Percentiles rank a stretch among this genome's conserved stretches.
phyloP scores from a whole-genome alignment of 1,139 yeast genomes.

The Trichomonascaceae sp. region DNA sequence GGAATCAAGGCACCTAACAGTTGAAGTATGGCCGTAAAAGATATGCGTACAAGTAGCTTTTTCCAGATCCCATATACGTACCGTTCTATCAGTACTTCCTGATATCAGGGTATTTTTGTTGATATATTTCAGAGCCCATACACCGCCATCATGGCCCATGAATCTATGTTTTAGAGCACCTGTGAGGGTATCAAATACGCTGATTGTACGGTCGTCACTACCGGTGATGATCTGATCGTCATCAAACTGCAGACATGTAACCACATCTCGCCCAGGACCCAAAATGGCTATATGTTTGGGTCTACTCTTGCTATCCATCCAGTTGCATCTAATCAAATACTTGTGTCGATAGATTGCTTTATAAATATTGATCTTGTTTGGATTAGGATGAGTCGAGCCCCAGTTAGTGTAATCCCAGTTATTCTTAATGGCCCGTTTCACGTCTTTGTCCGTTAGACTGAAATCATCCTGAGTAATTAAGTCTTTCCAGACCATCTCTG shows the following conservation, averaged over 20 bases:
- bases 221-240: conserved; percentile 89
- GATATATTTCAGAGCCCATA: conserved; percentile 91
- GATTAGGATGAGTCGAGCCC: conserved; percentile 17
- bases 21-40: conserved; percentile 85
- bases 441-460: conserved; percentile 22
- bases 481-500: conserved; percentile 40
- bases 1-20: conserved; percentile 85
- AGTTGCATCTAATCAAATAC: conserved; percentile 57
- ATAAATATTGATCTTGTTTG: conserved; percentile 30
- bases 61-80: conserved; percentile 80
- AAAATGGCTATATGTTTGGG: conserved; percentile 67
- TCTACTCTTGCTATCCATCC: conserved; percentile 71
- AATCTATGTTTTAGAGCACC: conserved; percentile 51
- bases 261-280: conserved; percentile 77
- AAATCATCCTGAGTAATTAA: conserved; percentile 32
- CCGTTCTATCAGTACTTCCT: conserved; percentile 89
- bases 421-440: conserved; percentile 28
- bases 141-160: conserved; percentile 94
- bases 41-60: conserved; percentile 77
- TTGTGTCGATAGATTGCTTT: conserved; percentile 64
- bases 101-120: conserved; percentile 68
- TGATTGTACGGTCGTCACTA: conserved; percentile 78
- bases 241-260: conserved; percentile 91
- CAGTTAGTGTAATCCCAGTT: conserved; percentile 34
- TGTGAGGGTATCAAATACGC: conserved; percentile 70